A percentile compares a stretch with the other conserved stretches of the same genome.
Conservation (phyloP, 257 asterid species). For the Hygrophila difformis region DNA sequence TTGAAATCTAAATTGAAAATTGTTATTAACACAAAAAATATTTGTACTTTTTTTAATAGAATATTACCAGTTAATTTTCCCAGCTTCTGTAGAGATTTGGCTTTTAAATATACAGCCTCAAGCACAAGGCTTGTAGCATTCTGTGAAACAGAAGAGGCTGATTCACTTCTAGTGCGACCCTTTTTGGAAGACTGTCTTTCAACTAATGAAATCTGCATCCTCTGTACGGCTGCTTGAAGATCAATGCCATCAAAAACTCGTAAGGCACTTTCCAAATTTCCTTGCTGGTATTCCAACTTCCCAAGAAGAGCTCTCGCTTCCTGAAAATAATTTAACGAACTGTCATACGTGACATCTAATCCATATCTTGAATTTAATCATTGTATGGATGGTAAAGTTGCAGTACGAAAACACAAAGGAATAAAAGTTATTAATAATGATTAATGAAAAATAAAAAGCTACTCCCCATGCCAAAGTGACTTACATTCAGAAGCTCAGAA, state of each 20-base stretch:
- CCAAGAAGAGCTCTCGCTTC: slow-evolving; percentile 99
- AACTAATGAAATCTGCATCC: slow-evolving; percentile 56
- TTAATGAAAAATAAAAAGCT: too few species aligned
- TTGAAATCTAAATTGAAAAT: too few species aligned
- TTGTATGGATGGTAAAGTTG: slow-evolving; percentile 20
- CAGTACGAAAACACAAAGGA: too few species aligned
- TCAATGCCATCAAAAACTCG: slow-evolving; percentile 96
- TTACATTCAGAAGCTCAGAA: too few species aligned
- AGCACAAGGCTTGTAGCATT: slow-evolving; percentile 85
- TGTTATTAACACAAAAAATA: too few species aligned
- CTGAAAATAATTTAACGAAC: slow-evolving; percentile 43
- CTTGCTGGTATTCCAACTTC: slow-evolving; percentile 92
- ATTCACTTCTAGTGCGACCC: slow-evolving; percentile 66
- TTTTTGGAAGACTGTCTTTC: slow-evolving; percentile 65
- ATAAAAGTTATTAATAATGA: too few species aligned
- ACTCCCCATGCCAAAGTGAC: too few species aligned
- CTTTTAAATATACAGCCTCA: too few species aligned
- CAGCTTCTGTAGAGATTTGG: too few species aligned
- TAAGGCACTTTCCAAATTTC: slow-evolving; percentile 92
- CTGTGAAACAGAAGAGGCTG: slow-evolving; percentile 51
- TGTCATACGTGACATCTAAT: slow-evolving; percentile 21
- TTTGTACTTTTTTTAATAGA: too few species aligned
- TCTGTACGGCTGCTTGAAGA: slow-evolving; percentile 83
- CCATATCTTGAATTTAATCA: slow-evolving; percentile 21
- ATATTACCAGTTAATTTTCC: too few species aligned